These are phyloP conservation scores for Penicillium brasilianum DNA, from an alignment of 2,329 filamentous ascomycete species.

Conservation along the genomic window DNA sequence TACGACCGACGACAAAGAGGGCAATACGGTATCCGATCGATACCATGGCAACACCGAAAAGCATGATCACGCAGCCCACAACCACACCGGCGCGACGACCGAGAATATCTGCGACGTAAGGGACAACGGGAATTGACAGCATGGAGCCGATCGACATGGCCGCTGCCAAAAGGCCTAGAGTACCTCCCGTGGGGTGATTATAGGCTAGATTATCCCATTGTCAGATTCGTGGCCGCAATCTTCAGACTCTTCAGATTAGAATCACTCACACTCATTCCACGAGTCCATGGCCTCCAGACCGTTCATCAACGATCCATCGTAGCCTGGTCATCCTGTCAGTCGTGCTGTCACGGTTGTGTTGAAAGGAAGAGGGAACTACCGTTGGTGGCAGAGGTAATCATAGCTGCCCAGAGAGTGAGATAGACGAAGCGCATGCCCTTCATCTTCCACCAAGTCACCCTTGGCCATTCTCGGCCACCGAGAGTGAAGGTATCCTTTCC, in stretches of 20 bases:
- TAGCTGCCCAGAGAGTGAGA: conserved; percentile 29
- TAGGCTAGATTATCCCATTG: background rate
- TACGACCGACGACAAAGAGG: conserved; percentile 53
- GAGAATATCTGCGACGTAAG: conserved; percentile 54
- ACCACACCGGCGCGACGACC: conserved; percentile 55
- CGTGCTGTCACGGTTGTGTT: too few relatives aligned
- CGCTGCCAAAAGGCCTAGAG: conserved; percentile 52
- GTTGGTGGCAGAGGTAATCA: conserved; percentile 32
- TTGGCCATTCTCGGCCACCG: conserved; percentile 29
- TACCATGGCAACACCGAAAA: conserved; percentile 53
- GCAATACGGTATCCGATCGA: conserved; percentile 41
- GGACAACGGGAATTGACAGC: conserved; percentile 53
- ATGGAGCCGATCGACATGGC: conserved; percentile 57
- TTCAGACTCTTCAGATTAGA: background rate
- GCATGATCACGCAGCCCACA: conserved; percentile 53
- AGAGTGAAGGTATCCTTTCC: conserved; percentile 29
- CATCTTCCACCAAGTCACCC: conserved; percentile 30
- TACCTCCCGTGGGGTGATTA: background rate
- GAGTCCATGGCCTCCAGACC: conserved; percentile 52
- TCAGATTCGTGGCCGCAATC: background rate
- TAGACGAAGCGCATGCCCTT: conserved; percentile 31
- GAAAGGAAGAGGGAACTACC: conserved; percentile 6
- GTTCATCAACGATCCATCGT: conserved; percentile 55
- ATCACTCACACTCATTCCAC: conserved; percentile 49
- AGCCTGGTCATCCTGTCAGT: conserved; percentile 34